Evolutionary conservation across 176 grass and related monocot genomes (phyloP).

Genomic region (Eremochloa ophiuroides): DNA sequence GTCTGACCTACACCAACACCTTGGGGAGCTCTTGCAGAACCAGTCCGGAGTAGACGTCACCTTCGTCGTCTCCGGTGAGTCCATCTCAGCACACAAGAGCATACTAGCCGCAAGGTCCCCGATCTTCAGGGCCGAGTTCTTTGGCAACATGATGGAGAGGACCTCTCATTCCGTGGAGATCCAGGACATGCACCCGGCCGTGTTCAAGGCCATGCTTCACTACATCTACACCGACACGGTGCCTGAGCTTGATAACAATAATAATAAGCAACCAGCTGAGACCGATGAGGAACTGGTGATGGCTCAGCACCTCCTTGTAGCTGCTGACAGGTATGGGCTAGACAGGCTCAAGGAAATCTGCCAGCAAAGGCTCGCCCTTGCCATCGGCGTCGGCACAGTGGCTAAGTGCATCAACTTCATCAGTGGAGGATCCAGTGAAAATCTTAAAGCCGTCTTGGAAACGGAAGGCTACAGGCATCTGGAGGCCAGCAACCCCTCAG

Average conservation of each 20-base stretch:
- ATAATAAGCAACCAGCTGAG: not conserved
- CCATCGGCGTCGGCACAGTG: constrained; percentile 19
- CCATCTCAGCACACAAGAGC: not conserved
- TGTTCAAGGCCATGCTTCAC: not conserved
- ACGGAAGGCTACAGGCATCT: not conserved
- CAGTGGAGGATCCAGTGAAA: not conserved
- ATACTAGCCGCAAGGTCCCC: not conserved
- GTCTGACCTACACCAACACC: not conserved
- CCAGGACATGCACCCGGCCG: not conserved
- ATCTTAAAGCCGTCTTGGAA: not conserved
- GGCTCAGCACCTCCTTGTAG: constrained; percentile 40
- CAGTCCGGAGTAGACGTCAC: constrained; percentile 14
- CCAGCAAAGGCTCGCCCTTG: constrained; percentile 15
- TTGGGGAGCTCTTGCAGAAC: not conserved
- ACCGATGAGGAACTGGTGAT: too few species aligned
- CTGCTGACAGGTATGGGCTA: constrained; percentile 40
- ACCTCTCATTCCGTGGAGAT: not conserved
- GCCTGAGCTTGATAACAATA: not conserved
- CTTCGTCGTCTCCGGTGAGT: constrained; percentile 14
- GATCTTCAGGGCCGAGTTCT: not conserved
- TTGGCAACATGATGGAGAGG: constrained; percentile 8
- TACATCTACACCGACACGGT: not conserved
- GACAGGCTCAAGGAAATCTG: constrained; percentile 41
- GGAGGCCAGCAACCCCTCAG: not conserved
- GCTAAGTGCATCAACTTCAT: constrained; percentile 45